Base-by-base conservation (phyloP, 2,329 filamentous ascomycete species). In the Acrocalymma vagum region DNA sequence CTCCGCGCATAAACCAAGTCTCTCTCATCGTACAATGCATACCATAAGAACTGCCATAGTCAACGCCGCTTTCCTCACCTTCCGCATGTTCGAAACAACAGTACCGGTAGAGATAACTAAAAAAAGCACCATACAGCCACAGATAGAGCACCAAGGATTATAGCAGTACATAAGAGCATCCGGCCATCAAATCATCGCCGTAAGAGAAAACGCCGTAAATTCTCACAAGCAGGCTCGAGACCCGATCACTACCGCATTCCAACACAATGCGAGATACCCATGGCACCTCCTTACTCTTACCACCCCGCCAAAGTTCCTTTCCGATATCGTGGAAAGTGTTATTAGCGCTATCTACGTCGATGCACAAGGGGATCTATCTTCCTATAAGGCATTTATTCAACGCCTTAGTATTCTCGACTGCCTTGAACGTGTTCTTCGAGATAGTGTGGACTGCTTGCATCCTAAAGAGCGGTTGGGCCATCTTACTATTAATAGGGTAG, bases 271-370 rank as follows among this genome's bases (percentile, higher is more conserved):
- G 0, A 67, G 73, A 11, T 95, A 92, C 59, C 94, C 93, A 0
- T 97, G 93, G 93, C 75, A 81, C 2, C 68, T 83, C 0, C 80
- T 97, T 1, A 76, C 83, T 0, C 76, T 80, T 0, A 73, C 95
- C 1, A n/a, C n/a, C 85, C 0, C 82, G 0, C 82, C 82, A 11
- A 96, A 96, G 62, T 88, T 89, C 67, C 86, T 87, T 68, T 93
- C 87, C 0, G 92, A 96, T 65, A 72, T 96, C 6, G 76, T 96
- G 8, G 93, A 97, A 72, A 82, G 83, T 20, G 65, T 95, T 0
- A 69, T 97, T 0, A 93, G 89, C 0, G 93, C 91, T 0, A 78
- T 96, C 0, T 96, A 88, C 76, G 75, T 96, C 14, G 94, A 97
- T 65, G 88, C 51, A 4, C 45, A 36, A n/a, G n/a, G 51, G 0